Evolutionary conservation across 2,329 filamentous ascomycete species (phyloP).

Genomic region (Lecanosticta acicola): DNA sequence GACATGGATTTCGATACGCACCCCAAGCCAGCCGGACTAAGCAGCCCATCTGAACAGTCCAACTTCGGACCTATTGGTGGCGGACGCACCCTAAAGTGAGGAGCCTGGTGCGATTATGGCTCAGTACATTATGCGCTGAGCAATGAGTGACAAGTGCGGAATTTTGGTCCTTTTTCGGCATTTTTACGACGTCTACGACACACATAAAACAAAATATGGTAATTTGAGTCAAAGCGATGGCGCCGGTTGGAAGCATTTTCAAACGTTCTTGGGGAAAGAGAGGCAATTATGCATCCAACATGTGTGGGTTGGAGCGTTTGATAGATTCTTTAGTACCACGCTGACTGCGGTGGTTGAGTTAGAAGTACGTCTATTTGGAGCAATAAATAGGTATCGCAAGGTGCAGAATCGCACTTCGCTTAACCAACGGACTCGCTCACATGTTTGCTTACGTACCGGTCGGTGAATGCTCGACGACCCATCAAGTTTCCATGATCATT

Average conservation of each 20-base stretch:
- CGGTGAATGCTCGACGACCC: neutral
- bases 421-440: too few relatives aligned
- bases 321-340: neutral
- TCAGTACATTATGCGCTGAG: neutral
- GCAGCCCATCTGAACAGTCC: constrained; percentile 4
- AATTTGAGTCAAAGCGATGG: neutral
- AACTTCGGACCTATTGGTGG: constrained; percentile 19
- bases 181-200: neutral
- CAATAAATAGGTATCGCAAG: too few relatives aligned
- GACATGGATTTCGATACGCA: constrained; percentile 21
- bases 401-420: neutral
- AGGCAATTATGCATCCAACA: too few relatives aligned
- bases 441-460: too few relatives aligned
- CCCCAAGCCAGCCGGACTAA: constrained; percentile 7
- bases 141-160: neutral
- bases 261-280: neutral
- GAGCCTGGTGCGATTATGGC: too few relatives aligned
- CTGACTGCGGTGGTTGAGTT: neutral
- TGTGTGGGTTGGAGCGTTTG: neutral
- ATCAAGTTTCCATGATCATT: neutral
- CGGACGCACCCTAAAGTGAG: constrained; percentile 14
- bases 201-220: neutral
- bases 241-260: neutral
- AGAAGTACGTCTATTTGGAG: neutral
- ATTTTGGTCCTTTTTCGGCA: constrained; percentile 4